Conservation (phyloP, 2,329 filamentous ascomycete genomes). For the Phialophora macrospora region DNA sequence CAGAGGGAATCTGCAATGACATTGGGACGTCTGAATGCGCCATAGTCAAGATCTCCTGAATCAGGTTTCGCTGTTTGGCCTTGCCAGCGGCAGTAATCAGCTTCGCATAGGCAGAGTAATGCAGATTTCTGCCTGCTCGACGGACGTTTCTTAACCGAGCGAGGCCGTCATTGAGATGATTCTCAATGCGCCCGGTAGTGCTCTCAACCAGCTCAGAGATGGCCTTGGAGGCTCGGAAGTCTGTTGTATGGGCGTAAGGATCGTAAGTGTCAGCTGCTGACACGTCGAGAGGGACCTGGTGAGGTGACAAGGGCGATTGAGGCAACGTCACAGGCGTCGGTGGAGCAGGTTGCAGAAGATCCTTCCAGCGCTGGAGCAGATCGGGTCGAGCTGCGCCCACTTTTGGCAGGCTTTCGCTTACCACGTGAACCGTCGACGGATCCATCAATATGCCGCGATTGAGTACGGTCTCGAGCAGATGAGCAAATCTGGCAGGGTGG, state of each 20-base stretch:
- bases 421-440: conserved; percentile 59
- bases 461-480: conserved; percentile 64
- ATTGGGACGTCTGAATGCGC: conserved; percentile 87
- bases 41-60: conserved; percentile 85
- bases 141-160: conserved; percentile 90
- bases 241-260: conserved; percentile 85
- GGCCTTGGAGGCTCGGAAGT: conserved; percentile 88
- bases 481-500: conserved; percentile 64
- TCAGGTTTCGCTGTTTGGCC: conserved; percentile 78
- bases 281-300: conserved; percentile 59
- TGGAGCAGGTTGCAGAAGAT: conserved; percentile 49
- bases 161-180: conserved; percentile 78
- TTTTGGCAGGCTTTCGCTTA: conserved; percentile 63
- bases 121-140: conserved; percentile 84
- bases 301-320: conserved; percentile 52
- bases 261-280: conserved; percentile 83
- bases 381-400: conserved; percentile 55
- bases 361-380: conserved; percentile 61
- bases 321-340: conserved; percentile 45
- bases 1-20: conserved; percentile 79
- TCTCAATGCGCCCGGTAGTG: conserved; percentile 71
- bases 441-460: conserved; percentile 60
- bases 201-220: conserved; percentile 91
- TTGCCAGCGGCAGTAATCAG: conserved; percentile 88
- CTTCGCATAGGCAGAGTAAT: conserved; percentile 97